These are phyloP conservation scores for Lophiotrema nucula DNA, from an alignment of 495 filamentous ascomycete species.

Conservation along the genomic window DNA sequence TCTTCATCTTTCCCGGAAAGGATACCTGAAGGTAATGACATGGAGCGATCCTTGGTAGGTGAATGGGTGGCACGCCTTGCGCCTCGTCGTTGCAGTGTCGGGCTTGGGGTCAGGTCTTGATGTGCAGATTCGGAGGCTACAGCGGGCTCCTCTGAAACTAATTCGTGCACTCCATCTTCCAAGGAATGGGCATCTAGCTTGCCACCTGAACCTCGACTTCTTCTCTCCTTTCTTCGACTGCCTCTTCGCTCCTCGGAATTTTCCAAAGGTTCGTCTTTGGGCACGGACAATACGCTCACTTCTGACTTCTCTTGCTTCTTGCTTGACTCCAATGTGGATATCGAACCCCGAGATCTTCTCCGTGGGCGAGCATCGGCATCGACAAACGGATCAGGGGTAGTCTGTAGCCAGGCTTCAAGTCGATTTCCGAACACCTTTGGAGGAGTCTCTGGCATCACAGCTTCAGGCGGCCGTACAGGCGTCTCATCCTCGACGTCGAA, in stretches of 20 bases:
- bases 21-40: slow-evolving; percentile 16
- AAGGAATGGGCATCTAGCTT: slow-evolving; percentile 13
- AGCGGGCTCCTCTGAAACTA: slow-evolving; percentile 1
- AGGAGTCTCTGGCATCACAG: slow-evolving; percentile 17
- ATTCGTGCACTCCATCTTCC: slow-evolving; percentile 2
- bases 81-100: slow-evolving; percentile 35
- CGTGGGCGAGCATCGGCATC: slow-evolving; percentile 21
- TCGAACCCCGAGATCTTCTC: slow-evolving; percentile 21
- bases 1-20: slow-evolving; percentile 16
- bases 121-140: background rate
- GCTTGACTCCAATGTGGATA: slow-evolving; percentile 18
- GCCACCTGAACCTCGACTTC: slow-evolving; percentile 5
- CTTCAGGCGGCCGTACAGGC: background rate
- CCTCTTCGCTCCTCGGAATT: no score
- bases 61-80: slow-evolving; percentile 37
- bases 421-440: slow-evolving; percentile 36
- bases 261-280: slow-evolving; percentile 12
- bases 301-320: slow-evolving; percentile 15
- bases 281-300: background rate
- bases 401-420: slow-evolving; percentile 42
- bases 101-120: slow-evolving; percentile 14
- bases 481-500: background rate
- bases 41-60: slow-evolving; percentile 36
- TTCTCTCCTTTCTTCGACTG: no score
- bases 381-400: slow-evolving; percentile 41